Percentiles rank a stretch among this genome's conserved stretches.
Evolutionary conservation across 2,329 filamentous ascomycete genomes (phyloP).

Genomic region (Penicillium sp.): DNA sequence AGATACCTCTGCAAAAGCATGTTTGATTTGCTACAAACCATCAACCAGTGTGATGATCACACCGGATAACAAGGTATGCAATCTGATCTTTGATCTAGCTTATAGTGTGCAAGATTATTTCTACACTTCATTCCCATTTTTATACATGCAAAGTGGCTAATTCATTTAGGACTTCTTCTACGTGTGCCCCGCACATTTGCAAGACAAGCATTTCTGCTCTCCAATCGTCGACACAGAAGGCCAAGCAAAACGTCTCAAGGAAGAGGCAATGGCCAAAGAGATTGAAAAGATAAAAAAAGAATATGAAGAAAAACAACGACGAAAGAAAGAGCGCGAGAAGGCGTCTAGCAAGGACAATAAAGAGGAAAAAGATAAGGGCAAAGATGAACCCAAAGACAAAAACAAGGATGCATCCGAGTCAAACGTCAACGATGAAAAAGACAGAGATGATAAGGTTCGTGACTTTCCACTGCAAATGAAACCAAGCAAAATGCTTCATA

Average conservation of each 20-base stretch:
- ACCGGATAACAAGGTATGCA: conserved; percentile 77
- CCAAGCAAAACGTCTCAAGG: conserved; percentile 44
- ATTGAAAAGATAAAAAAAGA: conserved; percentile 51
- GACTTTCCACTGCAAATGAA: not conserved
- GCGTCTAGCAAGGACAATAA: conserved; percentile 51
- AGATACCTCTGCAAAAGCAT: conserved; percentile 77
- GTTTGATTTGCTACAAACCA: conserved; percentile 88
- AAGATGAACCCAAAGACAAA: conserved; percentile 47
- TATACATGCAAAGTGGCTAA: conserved; percentile 1
- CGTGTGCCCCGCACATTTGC: conserved; percentile 78
- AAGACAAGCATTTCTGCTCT: conserved; percentile 76
- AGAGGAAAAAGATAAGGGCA: conserved; percentile 46
- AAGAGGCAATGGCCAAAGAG: conserved; percentile 46
- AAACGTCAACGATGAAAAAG: conserved; percentile 41
- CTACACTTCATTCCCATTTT: not conserved
- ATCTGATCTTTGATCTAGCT: not conserved
- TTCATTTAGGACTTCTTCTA: conserved; percentile 78
- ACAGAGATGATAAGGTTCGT: conserved; percentile 56
- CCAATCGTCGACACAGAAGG: conserved; percentile 50
- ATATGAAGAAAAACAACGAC: conserved; percentile 75
- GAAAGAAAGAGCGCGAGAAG: conserved; percentile 61
- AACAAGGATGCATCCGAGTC: conserved; percentile 36
- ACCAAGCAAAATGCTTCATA: not conserved
- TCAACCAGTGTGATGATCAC: conserved; percentile 85
- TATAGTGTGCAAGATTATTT: not conserved